Evolutionary conservation across 306 rosid species (phyloP).

Genomic region (Gynostemma pentaphyllum): DNA sequence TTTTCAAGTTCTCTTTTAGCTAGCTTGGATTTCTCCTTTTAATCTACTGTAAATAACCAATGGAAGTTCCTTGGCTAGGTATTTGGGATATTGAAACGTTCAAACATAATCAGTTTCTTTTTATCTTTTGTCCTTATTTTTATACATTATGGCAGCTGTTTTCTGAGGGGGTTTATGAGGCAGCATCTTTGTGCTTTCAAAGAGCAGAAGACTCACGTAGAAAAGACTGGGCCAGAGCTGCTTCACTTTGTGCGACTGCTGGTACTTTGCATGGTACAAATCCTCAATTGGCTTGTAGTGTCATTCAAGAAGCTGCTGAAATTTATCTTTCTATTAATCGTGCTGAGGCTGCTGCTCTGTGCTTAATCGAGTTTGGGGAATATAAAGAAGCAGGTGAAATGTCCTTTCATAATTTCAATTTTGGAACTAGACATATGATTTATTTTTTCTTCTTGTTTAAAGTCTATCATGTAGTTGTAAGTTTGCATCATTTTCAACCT

Average conservation of each 20-base stretch:
- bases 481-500: no score
- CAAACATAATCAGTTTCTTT: not conserved
- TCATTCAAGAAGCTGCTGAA: constrained; percentile 61
- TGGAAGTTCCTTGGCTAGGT: not conserved
- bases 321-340: constrained; percentile 49
- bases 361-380: constrained; percentile 56
- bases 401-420: not conserved
- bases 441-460: not conserved
- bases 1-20: not conserved
- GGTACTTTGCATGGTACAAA: constrained; percentile 24
- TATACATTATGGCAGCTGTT: constrained; percentile 34
- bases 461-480: no score
- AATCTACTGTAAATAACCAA: not conserved
- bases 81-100: not conserved
- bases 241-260: constrained; percentile 49
- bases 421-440: not conserved
- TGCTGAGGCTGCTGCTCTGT: constrained; percentile 48
- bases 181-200: constrained; percentile 73
- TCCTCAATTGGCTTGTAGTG: constrained; percentile 33
- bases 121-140: not conserved
- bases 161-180: constrained; percentile 42
- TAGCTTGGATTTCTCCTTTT: not conserved
- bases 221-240: constrained; percentile 53
- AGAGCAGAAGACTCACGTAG: constrained; percentile 55
- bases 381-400: constrained; percentile 56